phyloP scores from a whole-genome alignment of 768 basidiomycete species.

The Boletus insuetus region DNA sequence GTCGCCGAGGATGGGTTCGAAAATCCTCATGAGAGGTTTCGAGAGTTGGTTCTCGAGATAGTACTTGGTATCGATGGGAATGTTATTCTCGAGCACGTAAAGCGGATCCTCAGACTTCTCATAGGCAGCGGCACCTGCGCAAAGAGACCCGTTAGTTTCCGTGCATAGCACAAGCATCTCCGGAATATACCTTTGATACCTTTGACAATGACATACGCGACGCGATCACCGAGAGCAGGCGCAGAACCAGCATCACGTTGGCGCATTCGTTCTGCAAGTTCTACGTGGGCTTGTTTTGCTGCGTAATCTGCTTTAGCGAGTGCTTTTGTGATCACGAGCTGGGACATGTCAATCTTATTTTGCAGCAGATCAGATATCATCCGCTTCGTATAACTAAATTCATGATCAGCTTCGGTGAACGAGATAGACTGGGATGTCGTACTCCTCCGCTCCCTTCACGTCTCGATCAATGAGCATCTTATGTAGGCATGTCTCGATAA shows the following conservation, averaged over 20 bases:
- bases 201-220: slow-evolving; percentile 98
- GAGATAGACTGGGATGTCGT: slow-evolving; percentile 26
- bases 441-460: slow-evolving; percentile 92
- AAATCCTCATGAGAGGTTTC: slow-evolving; percentile 95
- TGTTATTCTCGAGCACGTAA: slow-evolving; percentile 95
- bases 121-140: slow-evolving; percentile 89
- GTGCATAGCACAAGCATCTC: neutral
- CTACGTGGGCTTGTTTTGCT: slow-evolving; percentile 95
- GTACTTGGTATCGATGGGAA: slow-evolving; percentile 97
- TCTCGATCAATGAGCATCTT: slow-evolving; percentile 97
- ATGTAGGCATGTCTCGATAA: slow-evolving; percentile 96
- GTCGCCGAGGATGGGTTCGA: slow-evolving; percentile 95
- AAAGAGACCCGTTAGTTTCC: neutral
- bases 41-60: slow-evolving; percentile 98
- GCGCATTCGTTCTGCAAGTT: slow-evolving; percentile 93
- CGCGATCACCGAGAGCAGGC: slow-evolving; percentile 96
- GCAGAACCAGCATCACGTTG: slow-evolving; percentile 97
- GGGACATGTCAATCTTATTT: slow-evolving; percentile 98
- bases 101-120: slow-evolving; percentile 99
- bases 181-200: slow-evolving; percentile 75
- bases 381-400: slow-evolving; percentile 84
- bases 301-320: slow-evolving; percentile 91
- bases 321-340: slow-evolving; percentile 98
- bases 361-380: slow-evolving; percentile 92
- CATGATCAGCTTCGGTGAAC: slow-evolving; percentile 15